These are phyloP conservation scores for Curvularia lunata DNA, from an alignment of 2,329 filamentous ascomycete species.

Conservation along the genomic window DNA sequence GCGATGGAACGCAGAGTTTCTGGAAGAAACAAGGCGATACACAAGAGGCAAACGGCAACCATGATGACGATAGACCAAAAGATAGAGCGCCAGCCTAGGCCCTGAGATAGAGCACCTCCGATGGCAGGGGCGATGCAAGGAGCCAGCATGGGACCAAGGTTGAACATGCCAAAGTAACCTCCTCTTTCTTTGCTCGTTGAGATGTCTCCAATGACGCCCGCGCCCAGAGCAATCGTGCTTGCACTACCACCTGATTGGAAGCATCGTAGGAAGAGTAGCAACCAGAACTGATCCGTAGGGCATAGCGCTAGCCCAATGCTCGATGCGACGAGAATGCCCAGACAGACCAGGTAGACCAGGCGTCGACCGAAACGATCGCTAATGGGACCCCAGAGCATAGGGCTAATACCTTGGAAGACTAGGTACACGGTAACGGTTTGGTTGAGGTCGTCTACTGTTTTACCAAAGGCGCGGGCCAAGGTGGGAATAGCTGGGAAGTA, in stretches of 20 bases:
- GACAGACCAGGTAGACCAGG: constrained; percentile 56
- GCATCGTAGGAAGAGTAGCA: constrained; percentile 43
- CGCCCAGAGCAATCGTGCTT: constrained; percentile 63
- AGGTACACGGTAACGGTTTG: constrained; percentile 60
- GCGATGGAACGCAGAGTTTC: constrained; percentile 53
- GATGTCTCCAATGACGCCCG: constrained; percentile 75
- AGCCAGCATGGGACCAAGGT: constrained; percentile 55
- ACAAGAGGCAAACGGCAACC: constrained; percentile 44
- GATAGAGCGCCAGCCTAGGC: constrained; percentile 46
- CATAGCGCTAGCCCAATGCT: constrained; percentile 46
- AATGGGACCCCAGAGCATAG: constrained; percentile 59
- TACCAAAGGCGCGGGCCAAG: constrained; percentile 47
- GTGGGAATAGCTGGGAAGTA: constrained; percentile 48
- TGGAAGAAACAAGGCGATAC: constrained; percentile 48
- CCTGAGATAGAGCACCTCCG: constrained; percentile 45
- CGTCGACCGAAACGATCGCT: constrained; percentile 59
- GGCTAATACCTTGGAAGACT: constrained; percentile 58
- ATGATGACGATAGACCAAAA: constrained; percentile 52
- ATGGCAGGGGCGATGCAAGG: constrained; percentile 41
- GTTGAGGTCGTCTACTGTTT: constrained; percentile 55
- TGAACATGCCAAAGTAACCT: constrained; percentile 71
- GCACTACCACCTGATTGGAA: constrained; percentile 50
- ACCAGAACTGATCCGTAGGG: constrained; percentile 41
- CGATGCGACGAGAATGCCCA: constrained; percentile 42
- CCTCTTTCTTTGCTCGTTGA: constrained; percentile 73